These are phyloP conservation scores for Xylaria acuta DNA, from an alignment of 495 filamentous ascomycete species.

Conservation along the genomic window DNA sequence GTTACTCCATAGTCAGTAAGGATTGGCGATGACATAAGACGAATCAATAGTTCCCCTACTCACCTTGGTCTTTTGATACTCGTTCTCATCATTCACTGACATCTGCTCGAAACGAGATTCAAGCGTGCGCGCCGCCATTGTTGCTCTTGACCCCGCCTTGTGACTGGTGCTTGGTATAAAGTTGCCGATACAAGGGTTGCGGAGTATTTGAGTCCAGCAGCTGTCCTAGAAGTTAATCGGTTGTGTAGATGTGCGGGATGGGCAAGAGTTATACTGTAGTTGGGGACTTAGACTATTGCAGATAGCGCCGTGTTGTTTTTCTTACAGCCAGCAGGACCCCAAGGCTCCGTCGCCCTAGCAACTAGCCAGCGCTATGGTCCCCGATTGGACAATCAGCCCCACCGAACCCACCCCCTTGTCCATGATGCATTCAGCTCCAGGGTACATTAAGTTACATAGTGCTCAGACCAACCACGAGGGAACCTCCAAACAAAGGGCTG, in stretches of 20 bases:
- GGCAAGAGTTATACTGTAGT: background rate
- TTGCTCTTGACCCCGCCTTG: background rate
- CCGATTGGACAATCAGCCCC: background rate
- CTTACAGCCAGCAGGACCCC: background rate
- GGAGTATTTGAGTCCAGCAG: background rate
- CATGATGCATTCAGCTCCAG: conserved; percentile 2
- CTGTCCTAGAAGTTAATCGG: background rate
- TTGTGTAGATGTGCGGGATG: background rate
- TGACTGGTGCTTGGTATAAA: background rate
- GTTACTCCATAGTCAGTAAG: conserved; percentile 44
- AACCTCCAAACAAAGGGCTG: too few relatives aligned
- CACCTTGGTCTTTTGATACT: conserved; percentile 78
- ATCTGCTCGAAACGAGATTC: conserved; percentile 84
- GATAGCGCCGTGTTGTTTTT: conserved; percentile 15
- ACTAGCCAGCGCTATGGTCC: background rate
- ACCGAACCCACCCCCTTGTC: background rate
- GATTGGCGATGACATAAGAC: background rate
- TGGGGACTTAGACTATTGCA: background rate
- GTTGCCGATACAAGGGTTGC: background rate
- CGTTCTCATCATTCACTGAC: conserved; percentile 83
- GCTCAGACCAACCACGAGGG: too few relatives aligned
- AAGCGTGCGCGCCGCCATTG: conserved; percentile 60
- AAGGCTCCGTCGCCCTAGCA: background rate
- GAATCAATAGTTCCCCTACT: conserved; percentile 13
- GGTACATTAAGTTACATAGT: too few relatives aligned